These are phyloP conservation scores for Lipomyces mesembrius DNA, from an alignment of 805 yeast species.

Conservation along the genomic window DNA sequence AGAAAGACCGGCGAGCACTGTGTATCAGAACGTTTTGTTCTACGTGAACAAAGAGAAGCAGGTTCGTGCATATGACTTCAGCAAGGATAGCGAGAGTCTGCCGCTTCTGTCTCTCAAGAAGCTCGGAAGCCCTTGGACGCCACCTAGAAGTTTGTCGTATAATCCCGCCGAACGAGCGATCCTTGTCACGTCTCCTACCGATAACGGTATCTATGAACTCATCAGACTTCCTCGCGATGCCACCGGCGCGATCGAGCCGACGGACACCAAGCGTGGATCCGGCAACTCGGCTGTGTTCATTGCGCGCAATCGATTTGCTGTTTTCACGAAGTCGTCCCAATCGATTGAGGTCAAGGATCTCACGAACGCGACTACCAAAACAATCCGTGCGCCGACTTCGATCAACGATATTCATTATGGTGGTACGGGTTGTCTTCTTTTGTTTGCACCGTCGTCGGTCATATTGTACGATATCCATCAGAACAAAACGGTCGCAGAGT, in stretches of 20 bases:
- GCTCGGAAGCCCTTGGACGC: conserved; percentile 83
- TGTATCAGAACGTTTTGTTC: conserved; percentile 71
- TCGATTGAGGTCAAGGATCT: conserved; percentile 83
- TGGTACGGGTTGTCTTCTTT: conserved; percentile 80
- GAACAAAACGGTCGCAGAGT: conserved; percentile 71
- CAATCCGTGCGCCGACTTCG: conserved; percentile 60
- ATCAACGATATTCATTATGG: conserved; percentile 69
- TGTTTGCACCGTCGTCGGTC: conserved; percentile 73
- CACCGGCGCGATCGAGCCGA: conserved; percentile 92
- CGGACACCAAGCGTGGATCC: conserved; percentile 74
- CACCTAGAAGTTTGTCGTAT: conserved; percentile 81
- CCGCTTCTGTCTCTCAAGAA: conserved; percentile 85
- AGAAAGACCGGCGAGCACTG: conserved; percentile 90
- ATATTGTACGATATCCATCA: conserved; percentile 91
- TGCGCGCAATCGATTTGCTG: conserved; percentile 92
- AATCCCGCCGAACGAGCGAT: conserved; percentile 91
- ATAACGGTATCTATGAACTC: conserved; percentile 69
- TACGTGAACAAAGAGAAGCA: conserved; percentile 85
- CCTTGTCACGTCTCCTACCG: conserved; percentile 71
- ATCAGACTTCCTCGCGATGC: conserved; percentile 81
- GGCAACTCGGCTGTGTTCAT: conserved; percentile 88
- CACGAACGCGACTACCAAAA: conserved; percentile 78
- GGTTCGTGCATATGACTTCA: conserved; percentile 77
- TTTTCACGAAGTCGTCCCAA: conserved; percentile 65
- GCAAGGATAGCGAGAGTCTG: conserved; percentile 63